Base-by-base conservation (phyloP, 2,329 filamentous ascomycete species). In the Aaosphaeria arxii region DNA sequence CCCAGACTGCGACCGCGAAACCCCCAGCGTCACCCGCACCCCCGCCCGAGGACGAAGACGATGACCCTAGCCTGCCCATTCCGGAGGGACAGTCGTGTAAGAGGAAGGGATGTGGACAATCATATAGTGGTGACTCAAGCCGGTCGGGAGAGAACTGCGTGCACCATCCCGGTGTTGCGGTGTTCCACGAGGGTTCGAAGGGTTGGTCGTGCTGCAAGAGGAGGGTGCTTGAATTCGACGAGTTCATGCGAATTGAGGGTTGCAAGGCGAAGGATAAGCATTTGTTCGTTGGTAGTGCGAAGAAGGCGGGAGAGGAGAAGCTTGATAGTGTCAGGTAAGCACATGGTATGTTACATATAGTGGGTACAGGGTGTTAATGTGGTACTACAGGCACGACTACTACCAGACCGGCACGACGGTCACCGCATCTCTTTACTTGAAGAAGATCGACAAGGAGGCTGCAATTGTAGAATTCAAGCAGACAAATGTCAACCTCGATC, bases 101-200 rank as follows among this genome's bases (percentile, higher is more conserved):
- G 68, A 81, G 94, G 58, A 85, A 83, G 64, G 85, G 81, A 4
- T 99, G 94, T 68, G 84, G 83, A 7, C 74, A 74, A 11, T 77
- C 74, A 38, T 95, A 91, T 71, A 79, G 78, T 47, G 81, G 61
- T 3, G 60, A 58, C 13, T 49, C 53, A n/a, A 56, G 36, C 30
- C 36, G 67, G 13, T 83, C 87, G 31, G 81, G 77, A 1, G 91
- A 96, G 75, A 78, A 83, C 52, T 99, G 94, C 67, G 79, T 89
- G 42, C 86, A 95, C 65, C 94, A 99, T 72, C 91, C 94, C 0
- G 94, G 94, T 4, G 83, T 81, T 24, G 89, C 94, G 28, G 86
- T 99, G 57, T 99, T 99, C 75, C 94, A 99, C 70, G 94, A 99
- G 76, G 94, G 94, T 33, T 95, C 89, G 46, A 99, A 99, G 77